Percentiles rank a stretch among this genome's conserved stretches.
phyloP scores from a whole-genome alignment of 2,329 filamentous ascomycete species.

The Metarhizium sp. region DNA sequence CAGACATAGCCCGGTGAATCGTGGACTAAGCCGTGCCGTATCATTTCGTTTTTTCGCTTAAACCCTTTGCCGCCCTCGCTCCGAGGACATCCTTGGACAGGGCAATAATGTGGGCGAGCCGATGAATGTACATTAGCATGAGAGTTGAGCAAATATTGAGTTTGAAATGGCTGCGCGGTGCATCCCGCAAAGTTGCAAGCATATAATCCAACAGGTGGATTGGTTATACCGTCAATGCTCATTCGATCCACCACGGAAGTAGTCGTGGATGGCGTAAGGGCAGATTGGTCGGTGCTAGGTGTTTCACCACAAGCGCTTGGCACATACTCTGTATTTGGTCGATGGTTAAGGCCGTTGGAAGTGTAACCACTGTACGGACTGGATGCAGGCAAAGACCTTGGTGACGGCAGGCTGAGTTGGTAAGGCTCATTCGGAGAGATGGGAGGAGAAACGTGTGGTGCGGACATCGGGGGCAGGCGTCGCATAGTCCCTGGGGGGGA shows the following conservation, averaged over 20 bases:
- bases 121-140: slow-evolving; percentile 66
- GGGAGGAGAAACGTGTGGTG: slow-evolving; percentile 31
- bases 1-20: slow-evolving; percentile 92
- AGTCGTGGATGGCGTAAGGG: slow-evolving; percentile 31
- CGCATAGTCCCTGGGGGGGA: slow-evolving; percentile 25
- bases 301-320: slow-evolving; percentile 35
- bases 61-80: slow-evolving; percentile 58
- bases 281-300: slow-evolving; percentile 34
- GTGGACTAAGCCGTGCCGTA: slow-evolving; percentile 76
- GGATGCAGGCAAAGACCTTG: slow-evolving; percentile 29
- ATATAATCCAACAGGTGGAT: slow-evolving; percentile 41
- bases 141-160: slow-evolving; percentile 68
- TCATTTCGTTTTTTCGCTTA: slow-evolving; percentile 67
- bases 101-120: slow-evolving; percentile 56
- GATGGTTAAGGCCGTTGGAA: slow-evolving; percentile 22
- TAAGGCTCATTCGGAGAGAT: slow-evolving; percentile 40
- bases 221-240: slow-evolving; percentile 50
- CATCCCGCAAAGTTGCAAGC: slow-evolving; percentile 55
- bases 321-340: slow-evolving; percentile 31
- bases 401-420: slow-evolving; percentile 36
- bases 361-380: slow-evolving; percentile 29
- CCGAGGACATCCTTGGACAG: slow-evolving; percentile 51
- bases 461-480: slow-evolving; percentile 21
- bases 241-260: slow-evolving; percentile 39
- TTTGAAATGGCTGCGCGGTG: slow-evolving; percentile 65